These are phyloP conservation scores for Platismatia glauca DNA, from an alignment of 495 filamentous ascomycete genomes.

Conservation along the genomic window DNA sequence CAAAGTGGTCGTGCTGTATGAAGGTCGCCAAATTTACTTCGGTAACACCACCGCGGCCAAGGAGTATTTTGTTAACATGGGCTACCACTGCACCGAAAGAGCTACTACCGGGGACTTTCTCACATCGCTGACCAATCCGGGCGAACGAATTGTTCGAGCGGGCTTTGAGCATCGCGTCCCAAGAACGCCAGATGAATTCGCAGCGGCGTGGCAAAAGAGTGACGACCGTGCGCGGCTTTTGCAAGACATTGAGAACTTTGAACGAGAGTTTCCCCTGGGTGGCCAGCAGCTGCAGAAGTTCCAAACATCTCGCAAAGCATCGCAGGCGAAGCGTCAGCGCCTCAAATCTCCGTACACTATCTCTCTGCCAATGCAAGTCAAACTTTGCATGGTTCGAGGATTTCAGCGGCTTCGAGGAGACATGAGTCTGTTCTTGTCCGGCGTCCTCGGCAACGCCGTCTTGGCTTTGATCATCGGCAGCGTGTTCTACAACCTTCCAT, in stretches of 20 bases:
- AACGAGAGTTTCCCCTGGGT: conserved; percentile 51
- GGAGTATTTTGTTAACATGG: conserved; percentile 63
- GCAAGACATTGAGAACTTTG: conserved; percentile 62
- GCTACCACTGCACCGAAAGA: conserved; percentile 63
- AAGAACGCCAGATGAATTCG: conserved; percentile 70
- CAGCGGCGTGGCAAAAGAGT: conserved; percentile 63
- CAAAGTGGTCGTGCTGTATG: conserved; percentile 69
- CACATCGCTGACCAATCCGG: conserved; percentile 66
- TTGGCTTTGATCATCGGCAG: conserved; percentile 73
- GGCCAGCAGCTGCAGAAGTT: conserved; percentile 54
- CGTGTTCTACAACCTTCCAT: conserved; percentile 68
- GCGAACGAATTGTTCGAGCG: conserved; percentile 52
- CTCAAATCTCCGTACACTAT: conserved; percentile 67
- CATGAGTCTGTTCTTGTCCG: conserved; percentile 57
- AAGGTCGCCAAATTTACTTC: conserved; percentile 78
- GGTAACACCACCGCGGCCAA: conserved; percentile 53
- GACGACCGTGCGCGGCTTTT: conserved; percentile 56
- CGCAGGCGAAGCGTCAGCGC: conserved; percentile 57
- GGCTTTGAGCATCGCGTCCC: conserved; percentile 61
- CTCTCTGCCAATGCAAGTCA: conserved; percentile 60
- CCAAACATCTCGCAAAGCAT: conserved; percentile 57
- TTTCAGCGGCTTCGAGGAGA: conserved; percentile 62
- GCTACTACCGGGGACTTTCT: conserved; percentile 74
- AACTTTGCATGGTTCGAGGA: conserved; percentile 66
- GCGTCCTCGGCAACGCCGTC: conserved; percentile 61